These are phyloP conservation scores for Cornus florida DNA, from an alignment of 148 eudicot species.

Conservation along the genomic window DNA sequence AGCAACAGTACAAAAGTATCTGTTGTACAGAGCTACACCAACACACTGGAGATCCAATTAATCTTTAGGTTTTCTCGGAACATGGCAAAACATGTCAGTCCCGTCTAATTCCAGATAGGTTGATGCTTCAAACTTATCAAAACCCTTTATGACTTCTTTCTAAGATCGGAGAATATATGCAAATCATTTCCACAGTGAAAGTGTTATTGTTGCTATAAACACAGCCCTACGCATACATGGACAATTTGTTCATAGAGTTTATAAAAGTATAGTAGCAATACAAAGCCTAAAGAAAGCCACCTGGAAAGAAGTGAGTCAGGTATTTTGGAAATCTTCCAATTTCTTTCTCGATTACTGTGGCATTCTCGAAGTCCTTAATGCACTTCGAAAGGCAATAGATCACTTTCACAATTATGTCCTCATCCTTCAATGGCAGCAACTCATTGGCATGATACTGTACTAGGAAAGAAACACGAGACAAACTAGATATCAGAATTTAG, in stretches of 20 bases:
- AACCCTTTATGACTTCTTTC: too few species aligned
- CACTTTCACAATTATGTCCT: constrained; percentile 49
- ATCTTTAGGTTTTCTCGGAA: not conserved
- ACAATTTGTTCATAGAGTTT: not conserved
- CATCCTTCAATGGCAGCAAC: constrained; percentile 66
- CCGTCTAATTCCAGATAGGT: not conserved
- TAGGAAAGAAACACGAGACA: not conserved
- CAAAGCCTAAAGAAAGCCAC: constrained; percentile 17
- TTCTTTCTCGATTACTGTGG: constrained; percentile 48
- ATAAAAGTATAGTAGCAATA: not conserved
- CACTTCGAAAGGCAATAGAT: constrained; percentile 52
- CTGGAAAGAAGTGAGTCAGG: constrained; percentile 70
- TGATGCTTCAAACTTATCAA: not conserved
- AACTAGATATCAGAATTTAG: not conserved
- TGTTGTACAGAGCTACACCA: not conserved
- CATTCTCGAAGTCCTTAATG: constrained; percentile 49
- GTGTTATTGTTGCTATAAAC: not conserved
- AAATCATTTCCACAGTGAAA: too few species aligned
- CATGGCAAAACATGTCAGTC: not conserved
- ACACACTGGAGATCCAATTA: not conserved
- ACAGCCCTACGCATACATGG: not conserved
- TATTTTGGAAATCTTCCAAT: constrained; percentile 60
- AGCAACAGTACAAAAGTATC: not conserved
- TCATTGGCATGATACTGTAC: constrained; percentile 66
- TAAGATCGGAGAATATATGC: too few species aligned